Evolutionary conservation across 2,329 filamentous ascomycete species (phyloP), one percentile per base, ranked within the genome.

Genomic region (Aspergillus novoparasiticus): DNA sequence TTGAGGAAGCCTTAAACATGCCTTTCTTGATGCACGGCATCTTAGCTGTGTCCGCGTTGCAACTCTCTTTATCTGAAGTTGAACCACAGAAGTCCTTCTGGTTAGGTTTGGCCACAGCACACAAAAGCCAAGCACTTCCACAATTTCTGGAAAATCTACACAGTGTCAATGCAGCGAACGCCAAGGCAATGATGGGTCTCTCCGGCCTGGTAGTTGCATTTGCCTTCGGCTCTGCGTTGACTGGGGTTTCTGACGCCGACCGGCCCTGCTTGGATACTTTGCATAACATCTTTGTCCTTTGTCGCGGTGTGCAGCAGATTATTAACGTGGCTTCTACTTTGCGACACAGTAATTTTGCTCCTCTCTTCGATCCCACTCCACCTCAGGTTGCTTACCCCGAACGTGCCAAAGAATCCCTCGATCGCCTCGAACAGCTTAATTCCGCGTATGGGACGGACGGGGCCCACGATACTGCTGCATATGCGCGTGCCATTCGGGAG

Each of bases 11-110:
- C 6, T 54, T 72, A 1, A 54, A 59, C 5, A 53, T 61, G 1
- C 70, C 70, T 5, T 70, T 71, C 14, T 60, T 72, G 1, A 71
- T 72, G 71, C 71, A 72, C 36, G 71, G 71, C 2, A 69, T 72
- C 6, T 50, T 72, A 19, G 69, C 69, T 1, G 41, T 72, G 3
- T 69, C 71, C 2, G 71, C 71, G 8, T 50, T 72, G 4, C 71
- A 72, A 53, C 36, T 72, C 6, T 65, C 66, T 9, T 32, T 54
- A 34, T 54, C 30, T 4, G 51, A 36, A 6, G n/a, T 14, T 9
- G 51, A 54, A 54, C 51, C 51, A 36, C 51, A 54, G 19, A 54
- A 36, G 14, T 28, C 60, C 1, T 60, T 58, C n/a, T 72, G 68
- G 68, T 54, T 72, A 11, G 63, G 59, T 10, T 39, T 68, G 4